These are phyloP conservation scores for Penicillium sp. DNA, from an alignment of 2,329 filamentous ascomycete genomes.

Conservation along the genomic window DNA sequence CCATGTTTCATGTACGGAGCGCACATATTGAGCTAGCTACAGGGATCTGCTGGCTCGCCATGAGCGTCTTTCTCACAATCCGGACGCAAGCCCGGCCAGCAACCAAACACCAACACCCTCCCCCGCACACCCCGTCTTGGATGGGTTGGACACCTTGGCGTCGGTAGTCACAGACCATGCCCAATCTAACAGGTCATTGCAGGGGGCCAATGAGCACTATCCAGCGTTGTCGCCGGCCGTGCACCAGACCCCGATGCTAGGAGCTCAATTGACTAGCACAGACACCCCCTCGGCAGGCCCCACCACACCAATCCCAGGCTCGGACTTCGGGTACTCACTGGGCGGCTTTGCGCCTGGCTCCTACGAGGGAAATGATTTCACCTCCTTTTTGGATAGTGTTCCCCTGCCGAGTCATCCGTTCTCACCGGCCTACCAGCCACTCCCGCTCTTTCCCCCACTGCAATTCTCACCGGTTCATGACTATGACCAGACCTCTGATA, in stretches of 20 bases:
- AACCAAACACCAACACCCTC: slow-evolving; percentile 20
- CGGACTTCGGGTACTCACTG: slow-evolving; percentile 26
- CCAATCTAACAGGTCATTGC: slow-evolving; percentile 11
- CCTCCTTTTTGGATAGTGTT: slow-evolving; percentile 38
- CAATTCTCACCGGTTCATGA: slow-evolving; percentile 28
- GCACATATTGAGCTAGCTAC: slow-evolving; percentile 3
- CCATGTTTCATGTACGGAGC: too few relatives aligned
- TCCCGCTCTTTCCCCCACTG: slow-evolving; percentile 34
- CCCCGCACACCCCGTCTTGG: slow-evolving; percentile 18
- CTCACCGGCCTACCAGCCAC: slow-evolving; percentile 35
- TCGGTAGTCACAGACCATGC: slow-evolving; percentile 29
- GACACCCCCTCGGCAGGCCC: slow-evolving; percentile 17
- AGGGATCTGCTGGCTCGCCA: slow-evolving; percentile 37
- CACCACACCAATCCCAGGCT: slow-evolving; percentile 24
- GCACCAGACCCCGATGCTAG: slow-evolving; percentile 16
- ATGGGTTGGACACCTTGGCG: slow-evolving; percentile 32
- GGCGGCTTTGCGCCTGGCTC: slow-evolving; percentile 13
- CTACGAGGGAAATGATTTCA: slow-evolving; percentile 38
- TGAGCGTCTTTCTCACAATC: slow-evolving; percentile 32
- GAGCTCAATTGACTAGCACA: slow-evolving; percentile 9
- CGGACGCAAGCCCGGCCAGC: slow-evolving; percentile 12
- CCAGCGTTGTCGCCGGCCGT: slow-evolving; percentile 5
- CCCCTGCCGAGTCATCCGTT: slow-evolving; percentile 36
- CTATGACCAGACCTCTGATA: slow-evolving; percentile 26
- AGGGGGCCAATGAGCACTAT: slow-evolving; percentile 16